Evolutionary conservation across 1,284 basidiomycete species (phyloP).

Genomic region (Austroboletus novae-zelandiae): DNA sequence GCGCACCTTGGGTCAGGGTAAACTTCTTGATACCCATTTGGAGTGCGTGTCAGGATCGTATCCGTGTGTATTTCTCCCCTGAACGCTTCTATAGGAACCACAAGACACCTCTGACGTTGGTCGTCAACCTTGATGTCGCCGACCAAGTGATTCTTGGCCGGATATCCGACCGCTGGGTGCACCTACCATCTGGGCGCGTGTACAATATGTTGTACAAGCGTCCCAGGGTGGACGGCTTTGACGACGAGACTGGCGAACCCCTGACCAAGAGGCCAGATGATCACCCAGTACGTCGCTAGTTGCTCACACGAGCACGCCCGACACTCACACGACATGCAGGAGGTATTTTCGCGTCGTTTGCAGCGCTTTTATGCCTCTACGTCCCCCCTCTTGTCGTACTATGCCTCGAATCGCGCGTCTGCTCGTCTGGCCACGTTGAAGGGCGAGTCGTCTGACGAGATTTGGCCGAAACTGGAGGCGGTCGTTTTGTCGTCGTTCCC

Average conservation of each 20-base stretch:
- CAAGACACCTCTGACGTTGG: slow-evolving; percentile 70
- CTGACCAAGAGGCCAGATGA: slow-evolving; percentile 91
- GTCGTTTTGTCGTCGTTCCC: slow-evolving; percentile 60
- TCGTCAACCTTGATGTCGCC: slow-evolving; percentile 90
- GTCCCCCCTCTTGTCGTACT: slow-evolving; percentile 83
- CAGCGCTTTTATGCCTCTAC: slow-evolving; percentile 85
- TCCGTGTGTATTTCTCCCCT: neutral
- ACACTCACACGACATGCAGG: slow-evolving; percentile 43
- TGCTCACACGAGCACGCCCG: neutral
- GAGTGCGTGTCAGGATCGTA: slow-evolving; percentile 42
- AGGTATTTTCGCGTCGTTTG: slow-evolving; percentile 81
- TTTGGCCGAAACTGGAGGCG: slow-evolving; percentile 80
- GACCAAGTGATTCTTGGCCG: slow-evolving; percentile 88
- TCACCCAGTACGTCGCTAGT: slow-evolving; percentile 65
- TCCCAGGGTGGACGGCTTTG: slow-evolving; percentile 82
- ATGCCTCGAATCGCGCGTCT: slow-evolving; percentile 42
- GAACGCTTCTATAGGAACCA: slow-evolving; percentile 42
- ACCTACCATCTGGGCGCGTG: slow-evolving; percentile 88
- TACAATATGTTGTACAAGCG: slow-evolving; percentile 93
- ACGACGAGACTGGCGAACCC: slow-evolving; percentile 92
- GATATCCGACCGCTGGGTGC: slow-evolving; percentile 93
- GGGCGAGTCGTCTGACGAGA: slow-evolving; percentile 88
- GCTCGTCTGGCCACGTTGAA: slow-evolving; percentile 66
- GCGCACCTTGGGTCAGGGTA: slow-evolving; percentile 86
- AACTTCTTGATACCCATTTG: slow-evolving; percentile 77